Evolutionary conservation across 208 protist genomes (phyloP).

Genomic region (Naegleria fowleri): DNA sequence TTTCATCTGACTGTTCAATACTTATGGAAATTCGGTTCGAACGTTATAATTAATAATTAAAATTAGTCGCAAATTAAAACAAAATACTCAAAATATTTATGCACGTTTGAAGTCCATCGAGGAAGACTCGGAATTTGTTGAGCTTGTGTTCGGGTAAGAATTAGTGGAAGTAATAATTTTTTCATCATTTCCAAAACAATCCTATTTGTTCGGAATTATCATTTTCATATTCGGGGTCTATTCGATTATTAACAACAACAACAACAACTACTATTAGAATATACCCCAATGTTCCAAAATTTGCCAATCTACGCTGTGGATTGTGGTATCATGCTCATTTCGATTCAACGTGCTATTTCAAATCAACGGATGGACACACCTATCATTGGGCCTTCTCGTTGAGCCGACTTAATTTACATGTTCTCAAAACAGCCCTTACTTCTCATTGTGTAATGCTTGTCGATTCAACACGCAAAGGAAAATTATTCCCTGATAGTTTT

Average conservation of each 20-base stretch:
- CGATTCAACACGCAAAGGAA: slow-evolving; percentile 53
- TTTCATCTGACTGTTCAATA: too few relatives aligned
- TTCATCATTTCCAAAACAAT: too few relatives aligned
- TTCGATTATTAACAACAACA: too few relatives aligned
- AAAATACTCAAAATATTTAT: neutral
- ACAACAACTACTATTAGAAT: too few relatives aligned
- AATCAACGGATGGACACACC: slow-evolving; percentile 59
- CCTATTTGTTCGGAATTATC: too few relatives aligned
- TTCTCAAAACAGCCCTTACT: slow-evolving; percentile 20
- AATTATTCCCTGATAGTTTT: slow-evolving; percentile 52
- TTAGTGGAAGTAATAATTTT: too few relatives aligned
- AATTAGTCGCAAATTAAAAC: neutral
- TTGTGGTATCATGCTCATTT: slow-evolving; percentile 44
- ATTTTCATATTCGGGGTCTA: too few relatives aligned
- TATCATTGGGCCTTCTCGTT: slow-evolving; percentile 52
- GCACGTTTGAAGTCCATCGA: neutral
- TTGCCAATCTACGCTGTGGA: slow-evolving; percentile 56
- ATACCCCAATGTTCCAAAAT: slow-evolving; percentile 25
- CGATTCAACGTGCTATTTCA: slow-evolving; percentile 53
- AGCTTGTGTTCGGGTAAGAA: neutral
- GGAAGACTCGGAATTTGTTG: neutral
- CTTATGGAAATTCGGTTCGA: too few relatives aligned
- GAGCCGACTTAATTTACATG: slow-evolving; percentile 46
- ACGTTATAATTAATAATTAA: too few relatives aligned
- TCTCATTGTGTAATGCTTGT: slow-evolving; percentile 35